Base-by-base conservation (phyloP, 176 grass and related monocot genomes). In the Hyparrhenia diplandra region DNA sequence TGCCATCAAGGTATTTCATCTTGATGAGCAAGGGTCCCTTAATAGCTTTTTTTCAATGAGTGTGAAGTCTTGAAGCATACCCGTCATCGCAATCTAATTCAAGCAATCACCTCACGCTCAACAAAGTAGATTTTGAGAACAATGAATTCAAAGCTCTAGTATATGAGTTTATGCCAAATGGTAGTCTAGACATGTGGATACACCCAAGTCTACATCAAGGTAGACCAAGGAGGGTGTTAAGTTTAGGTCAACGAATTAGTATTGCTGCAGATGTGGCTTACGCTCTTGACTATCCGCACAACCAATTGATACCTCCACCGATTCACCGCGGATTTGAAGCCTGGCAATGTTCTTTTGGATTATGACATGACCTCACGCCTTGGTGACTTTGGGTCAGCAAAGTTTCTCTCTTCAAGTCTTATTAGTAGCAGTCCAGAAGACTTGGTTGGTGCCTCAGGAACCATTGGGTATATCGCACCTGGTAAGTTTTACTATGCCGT, bases 161-260 rank as follows among this genome's bases (percentile, higher is more conserved):
- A 20, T 77, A 70, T 0, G 71, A 87, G 51, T 87, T 87, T 72
- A 87, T 87, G 85, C 78, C 85, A 63, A 87, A 87, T 69, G 85
- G 85, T 9, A 82, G 72, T 55, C 40, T 82, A 7, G 85, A 87
- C 32, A 87, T 87, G 79, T 82, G 79, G 72, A 16, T 87, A 52
- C 79, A 87, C 8, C 64, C 85, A 34, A 87, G 32, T 64, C 0
- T 40, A 39, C 11, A 82, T 23, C 29, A 9, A 12, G 40, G 40
- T 8, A 82, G 24, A 64, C 7, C 62, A 20, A 82, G 24, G 64
- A 87, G 85, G 6, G 40, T 39, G 1, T 7, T 87, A 24, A 82
- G 64, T 24, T 70, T 87, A 18, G 39, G 85, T 20, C 85, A 87
- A n/a, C 59, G 78, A 1, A 82, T 87, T 31, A 23, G 52, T 18